phyloP scores from a whole-genome alignment of 345 rosid species.

The Eucalyptus globulus region DNA sequence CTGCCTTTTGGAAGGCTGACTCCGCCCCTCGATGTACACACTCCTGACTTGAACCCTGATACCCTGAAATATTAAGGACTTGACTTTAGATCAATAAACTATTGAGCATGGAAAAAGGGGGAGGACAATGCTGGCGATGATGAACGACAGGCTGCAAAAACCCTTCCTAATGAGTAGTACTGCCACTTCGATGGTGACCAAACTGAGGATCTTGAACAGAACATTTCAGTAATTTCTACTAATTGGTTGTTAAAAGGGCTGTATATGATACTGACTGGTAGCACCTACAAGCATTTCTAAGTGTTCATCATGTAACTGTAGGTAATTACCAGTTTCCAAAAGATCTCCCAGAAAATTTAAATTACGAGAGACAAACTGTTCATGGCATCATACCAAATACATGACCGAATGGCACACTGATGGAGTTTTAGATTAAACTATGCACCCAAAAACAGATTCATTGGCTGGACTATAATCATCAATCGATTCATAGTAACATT shows the following conservation, averaged over 20 bases:
- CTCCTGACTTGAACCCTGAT: conserved; percentile 68
- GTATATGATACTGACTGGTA: background rate
- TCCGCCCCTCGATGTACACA: conserved; percentile 52
- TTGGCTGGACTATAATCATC: background rate
- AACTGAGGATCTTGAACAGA: background rate
- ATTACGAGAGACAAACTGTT: background rate
- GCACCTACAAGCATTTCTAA: background rate
- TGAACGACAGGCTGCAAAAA: background rate
- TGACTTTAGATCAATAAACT: background rate
- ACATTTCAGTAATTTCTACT: background rate
- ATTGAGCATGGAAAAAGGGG: background rate
- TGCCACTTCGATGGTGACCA: background rate
- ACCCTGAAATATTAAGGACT: conserved; percentile 27
- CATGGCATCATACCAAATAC: background rate
- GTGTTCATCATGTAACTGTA: background rate
- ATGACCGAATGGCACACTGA: background rate
- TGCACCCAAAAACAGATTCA: background rate
- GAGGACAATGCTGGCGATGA: background rate
- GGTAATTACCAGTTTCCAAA: background rate
- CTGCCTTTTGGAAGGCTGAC: conserved; percentile 54
- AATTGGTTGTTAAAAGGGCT: background rate
- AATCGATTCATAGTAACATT: background rate
- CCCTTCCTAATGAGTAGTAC: background rate
- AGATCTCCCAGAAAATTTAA: background rate
- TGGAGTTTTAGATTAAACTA: background rate